Base-by-base conservation (phyloP, 805 yeast species). In the Candida ulmi region DNA sequence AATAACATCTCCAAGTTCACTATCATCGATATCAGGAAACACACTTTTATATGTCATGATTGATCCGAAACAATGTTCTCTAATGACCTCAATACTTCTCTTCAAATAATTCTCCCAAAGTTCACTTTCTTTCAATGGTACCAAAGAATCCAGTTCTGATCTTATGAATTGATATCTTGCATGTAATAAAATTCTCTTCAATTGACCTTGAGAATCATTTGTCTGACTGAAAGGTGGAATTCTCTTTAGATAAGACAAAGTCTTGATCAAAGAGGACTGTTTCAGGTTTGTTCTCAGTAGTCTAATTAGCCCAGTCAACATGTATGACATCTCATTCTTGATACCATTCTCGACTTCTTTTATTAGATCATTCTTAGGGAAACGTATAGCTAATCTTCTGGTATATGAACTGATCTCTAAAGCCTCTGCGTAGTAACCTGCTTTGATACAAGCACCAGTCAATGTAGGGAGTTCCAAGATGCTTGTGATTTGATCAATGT, bases 351-450 rank as follows among this genome's bases (percentile, higher is more conserved):
- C 76, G 9, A 78, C 74, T 30, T 68, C 62, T 16, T 61, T 65
- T 27, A 87, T 72, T 1, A 83, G 52, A 2, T 63, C 58, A 8
- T 81, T 61, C 32, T 72, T 72, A 8, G 88, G 86, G 58, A 82
- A 90, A 42, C 95, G 69, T 15, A 80, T 75, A 1, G 72, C 66
- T 18, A 93, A 65, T 39, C 95, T 71, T 45, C 81, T 73, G 1
- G 84, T 78, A 51, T 85, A 79, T 24, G 83, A 73, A 11, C 88
- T 83, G 12, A 91, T 74, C 57, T 91, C 95, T 27, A 91, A 72
- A 9, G 96, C 88, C 53, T 88, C 95, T 26, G 88, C 83, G 55
- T 90, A 93, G 53, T 84, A 85, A 0, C 96, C 96, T 35, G 83
- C 82, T 35, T 77, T 70, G 11, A 90, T 86, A 60, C 97, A 87